phyloP scores from a whole-genome alignment of 306 rosid genomes.

The Ammopiptanthus mongolicus region DNA sequence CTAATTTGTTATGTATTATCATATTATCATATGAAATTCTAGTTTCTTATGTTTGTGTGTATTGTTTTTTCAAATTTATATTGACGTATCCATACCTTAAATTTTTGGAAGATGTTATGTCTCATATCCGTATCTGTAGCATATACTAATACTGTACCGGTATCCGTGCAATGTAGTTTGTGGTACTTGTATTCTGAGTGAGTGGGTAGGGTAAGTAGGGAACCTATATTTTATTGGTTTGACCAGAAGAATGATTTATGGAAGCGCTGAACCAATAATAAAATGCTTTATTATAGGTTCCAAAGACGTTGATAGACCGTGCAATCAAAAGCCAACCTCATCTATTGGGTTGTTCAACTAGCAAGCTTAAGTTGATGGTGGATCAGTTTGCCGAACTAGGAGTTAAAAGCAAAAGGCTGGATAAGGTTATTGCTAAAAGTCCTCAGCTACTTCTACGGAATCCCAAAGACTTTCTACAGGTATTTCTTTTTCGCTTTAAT shows the following conservation, averaged over 20 bases:
- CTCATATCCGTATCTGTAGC: too few species aligned
- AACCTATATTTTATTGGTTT: not conserved
- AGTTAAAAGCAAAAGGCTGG: slow-evolving; percentile 58
- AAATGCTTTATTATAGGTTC: slow-evolving; percentile 49
- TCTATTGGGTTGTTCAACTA: slow-evolving; percentile 72
- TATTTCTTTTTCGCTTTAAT: slow-evolving; percentile 28
- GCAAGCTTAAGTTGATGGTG: slow-evolving; percentile 60
- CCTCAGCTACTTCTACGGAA: slow-evolving; percentile 67
- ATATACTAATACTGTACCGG: too few species aligned
- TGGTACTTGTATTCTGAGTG: not conserved
- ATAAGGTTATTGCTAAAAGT: slow-evolving; percentile 62
- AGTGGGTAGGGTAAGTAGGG: not conserved
- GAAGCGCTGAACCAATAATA: not conserved
- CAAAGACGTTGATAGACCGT: slow-evolving; percentile 36
- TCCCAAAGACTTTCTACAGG: slow-evolving; percentile 70
- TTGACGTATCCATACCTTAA: too few species aligned
- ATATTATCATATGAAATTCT: too few species aligned
- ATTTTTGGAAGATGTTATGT: too few species aligned
- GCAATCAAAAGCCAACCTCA: slow-evolving; percentile 87
- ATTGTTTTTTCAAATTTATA: too few species aligned
- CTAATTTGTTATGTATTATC: too few species aligned
- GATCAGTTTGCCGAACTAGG: slow-evolving; percentile 59
- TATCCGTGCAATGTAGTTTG: not conserved
- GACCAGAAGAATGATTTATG: slow-evolving; percentile 13
- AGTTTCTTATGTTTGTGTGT: too few species aligned